These are phyloP conservation scores for Globomyces sp. DNA, from an alignment of 371 early-diverging fungal species.

Conservation along the genomic window DNA sequence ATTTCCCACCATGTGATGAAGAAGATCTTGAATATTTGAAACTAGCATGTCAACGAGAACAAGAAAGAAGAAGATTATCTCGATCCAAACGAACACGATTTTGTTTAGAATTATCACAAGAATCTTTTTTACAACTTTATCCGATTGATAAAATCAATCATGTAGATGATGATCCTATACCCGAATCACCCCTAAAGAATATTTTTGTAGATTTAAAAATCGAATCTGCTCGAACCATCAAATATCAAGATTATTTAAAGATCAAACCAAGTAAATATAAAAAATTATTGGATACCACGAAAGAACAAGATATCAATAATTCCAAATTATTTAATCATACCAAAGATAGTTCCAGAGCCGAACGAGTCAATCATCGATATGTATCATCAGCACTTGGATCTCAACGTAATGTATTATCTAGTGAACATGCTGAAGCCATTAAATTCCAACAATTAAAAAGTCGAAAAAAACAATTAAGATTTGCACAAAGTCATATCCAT, in stretches of 20 bases:
- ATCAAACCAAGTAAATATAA: background rate
- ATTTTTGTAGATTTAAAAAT: background rate
- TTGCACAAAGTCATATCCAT: constrained; percentile 90
- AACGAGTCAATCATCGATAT: constrained; percentile 7
- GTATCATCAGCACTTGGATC: background rate
- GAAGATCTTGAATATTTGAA: constrained; percentile 1
- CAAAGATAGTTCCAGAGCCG: constrained; percentile 12
- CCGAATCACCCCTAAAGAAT: background rate
- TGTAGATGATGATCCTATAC: background rate
- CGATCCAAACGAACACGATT: background rate
- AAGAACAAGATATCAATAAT: background rate
- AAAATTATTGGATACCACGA: background rate
- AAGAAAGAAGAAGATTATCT: constrained; percentile 12
- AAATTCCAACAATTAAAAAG: constrained; percentile 88
- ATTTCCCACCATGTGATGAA: background rate
- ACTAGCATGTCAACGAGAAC: background rate
- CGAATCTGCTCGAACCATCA: constrained; percentile 3
- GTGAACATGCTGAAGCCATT: constrained; percentile 62
- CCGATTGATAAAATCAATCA: background rate
- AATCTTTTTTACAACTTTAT: background rate
- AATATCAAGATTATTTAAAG: background rate
- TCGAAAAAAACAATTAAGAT: constrained; percentile 82
- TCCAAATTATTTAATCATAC: background rate
- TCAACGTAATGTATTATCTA: background rate
- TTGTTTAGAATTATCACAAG: background rate